A percentile compares a stretch with the other conserved stretches of the same genome.
phyloP scores from a whole-genome alignment of 768 basidiomycete species.

The Termitomyces sp. region DNA sequence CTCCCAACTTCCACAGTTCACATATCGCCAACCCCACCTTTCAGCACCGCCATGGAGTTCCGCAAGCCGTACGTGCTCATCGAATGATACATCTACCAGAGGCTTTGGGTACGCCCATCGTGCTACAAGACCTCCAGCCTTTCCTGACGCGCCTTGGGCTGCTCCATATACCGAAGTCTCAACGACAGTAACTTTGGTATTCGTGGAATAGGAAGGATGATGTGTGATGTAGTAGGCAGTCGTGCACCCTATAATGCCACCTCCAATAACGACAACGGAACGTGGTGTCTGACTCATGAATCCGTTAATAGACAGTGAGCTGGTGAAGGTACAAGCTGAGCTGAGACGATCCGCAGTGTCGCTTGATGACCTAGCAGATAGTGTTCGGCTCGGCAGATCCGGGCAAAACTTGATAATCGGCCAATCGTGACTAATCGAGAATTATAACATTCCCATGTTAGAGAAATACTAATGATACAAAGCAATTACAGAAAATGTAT shows the following conservation, averaged over 20 bases:
- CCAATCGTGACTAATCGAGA: no score
- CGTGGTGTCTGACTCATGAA: slow-evolving; percentile 13
- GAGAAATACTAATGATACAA: background rate
- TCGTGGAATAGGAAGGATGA: slow-evolving; percentile 43
- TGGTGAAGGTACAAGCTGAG: background rate
- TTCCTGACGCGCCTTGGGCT: slow-evolving; percentile 81
- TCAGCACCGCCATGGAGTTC: slow-evolving; percentile 61
- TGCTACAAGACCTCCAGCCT: slow-evolving; percentile 82
- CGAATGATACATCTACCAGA: slow-evolving; percentile 67
- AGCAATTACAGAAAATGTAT: background rate
- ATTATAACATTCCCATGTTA: background rate
- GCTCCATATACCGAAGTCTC: slow-evolving; percentile 65
- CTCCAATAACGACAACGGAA: slow-evolving; percentile 76
- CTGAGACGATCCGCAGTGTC: background rate
- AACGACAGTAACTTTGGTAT: slow-evolving; percentile 54
- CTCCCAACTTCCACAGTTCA: slow-evolving; percentile 71
- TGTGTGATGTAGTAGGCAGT: slow-evolving; percentile 77
- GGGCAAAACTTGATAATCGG: no score
- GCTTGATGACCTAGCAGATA: background rate
- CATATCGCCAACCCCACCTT: slow-evolving; percentile 82
- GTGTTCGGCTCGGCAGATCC: background rate
- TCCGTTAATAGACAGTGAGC: background rate
- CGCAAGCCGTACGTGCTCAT: slow-evolving; percentile 73
- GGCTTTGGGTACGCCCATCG: slow-evolving; percentile 80
- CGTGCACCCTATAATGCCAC: slow-evolving; percentile 83